Base-by-base conservation (phyloP, 495 filamentous ascomycete species). In the Trichodelitschia bisporula region DNA sequence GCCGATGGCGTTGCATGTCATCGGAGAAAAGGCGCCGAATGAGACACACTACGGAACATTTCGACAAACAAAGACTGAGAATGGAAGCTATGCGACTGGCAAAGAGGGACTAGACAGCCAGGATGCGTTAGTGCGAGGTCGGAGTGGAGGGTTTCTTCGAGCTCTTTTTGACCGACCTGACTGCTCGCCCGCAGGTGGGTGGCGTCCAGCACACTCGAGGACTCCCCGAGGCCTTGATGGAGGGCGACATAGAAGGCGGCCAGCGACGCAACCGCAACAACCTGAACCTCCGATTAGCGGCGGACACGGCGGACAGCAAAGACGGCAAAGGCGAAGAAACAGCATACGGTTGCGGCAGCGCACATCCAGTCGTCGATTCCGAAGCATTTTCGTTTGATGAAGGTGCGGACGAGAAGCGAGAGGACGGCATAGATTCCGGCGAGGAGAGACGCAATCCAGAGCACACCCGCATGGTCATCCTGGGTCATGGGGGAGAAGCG, bases 1-100 rank as follows among this genome's bases (percentile, higher is more conserved):
- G 17, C 12, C 29, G 4, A 36, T 13, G 19, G 17, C 18, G 32
- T 28, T 31, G 29, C 17, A 26, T 29, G 21, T 38, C 34, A 14
- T 30, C 23, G 5, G 19, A 32, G 30, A 45, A 43, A 26, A 47
- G 28, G 16, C 44, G 36, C 13, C 36, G 40, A 15, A 43, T 19
- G n/a, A 47, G 41, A n/a, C 36, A 35, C 1, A 47, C 21, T 21
- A 42, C 33, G 1, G 44, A 45, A 29, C 30, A 40, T 36, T 47
- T 47, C 15, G 44, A 31, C 9, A 45, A 18, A 13, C 27, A 32
- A 2, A 45, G 27, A 2, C 42, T 31, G 8, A 43, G 9, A 1
- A 47, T 10, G 14, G 43, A 19, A 12, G 38, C 29, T 1, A 40
- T 29, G 9, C 20, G 35, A 19, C 29, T 29, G 15, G 29, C 19